Percentiles rank a stretch among this genome's conserved stretches.
These are phyloP conservation scores for Pseudognaphalium luteoalbum DNA, from an alignment of 129 eudicot species.

Conservation along the genomic window DNA sequence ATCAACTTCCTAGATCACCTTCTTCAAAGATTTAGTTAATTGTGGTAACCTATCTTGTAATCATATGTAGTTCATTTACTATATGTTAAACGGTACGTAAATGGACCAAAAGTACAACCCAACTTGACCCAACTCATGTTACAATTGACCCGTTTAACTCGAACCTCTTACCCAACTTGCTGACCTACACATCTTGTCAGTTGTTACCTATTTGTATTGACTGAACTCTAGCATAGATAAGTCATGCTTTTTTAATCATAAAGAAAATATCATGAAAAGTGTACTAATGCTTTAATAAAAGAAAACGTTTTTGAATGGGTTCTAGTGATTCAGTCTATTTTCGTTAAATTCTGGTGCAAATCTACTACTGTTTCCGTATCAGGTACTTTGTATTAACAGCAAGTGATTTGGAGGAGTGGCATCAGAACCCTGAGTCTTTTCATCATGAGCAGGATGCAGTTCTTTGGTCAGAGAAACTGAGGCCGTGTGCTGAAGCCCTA, in stretches of 20 bases:
- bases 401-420: slow-evolving; percentile 94
- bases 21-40: not conserved
- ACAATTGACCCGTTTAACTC: not conserved
- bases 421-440: slow-evolving; percentile 82
- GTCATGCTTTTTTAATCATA: not conserved
- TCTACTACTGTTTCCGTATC: slow-evolving; percentile 26
- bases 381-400: slow-evolving; percentile 92
- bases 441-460: slow-evolving; percentile 97
- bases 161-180: not conserved
- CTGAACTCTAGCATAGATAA: slow-evolving; percentile 9
- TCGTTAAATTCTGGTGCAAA: slow-evolving; percentile 9
- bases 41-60: not conserved
- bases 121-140: not conserved
- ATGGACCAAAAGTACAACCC: not conserved
- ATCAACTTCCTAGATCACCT: slow-evolving; percentile 1
- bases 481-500: slow-evolving; percentile 99
- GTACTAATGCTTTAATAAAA: not conserved
- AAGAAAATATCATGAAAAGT: not conserved
- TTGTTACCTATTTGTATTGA: not conserved
- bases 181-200: not conserved
- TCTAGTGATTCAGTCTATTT: not conserved
- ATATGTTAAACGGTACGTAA: not conserved
- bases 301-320: not conserved
- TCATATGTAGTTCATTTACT: not conserved
- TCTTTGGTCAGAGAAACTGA: slow-evolving; percentile 95